Base-by-base conservation (phyloP, 23 red algal species). In the Gracilaria domingensis region DNA sequence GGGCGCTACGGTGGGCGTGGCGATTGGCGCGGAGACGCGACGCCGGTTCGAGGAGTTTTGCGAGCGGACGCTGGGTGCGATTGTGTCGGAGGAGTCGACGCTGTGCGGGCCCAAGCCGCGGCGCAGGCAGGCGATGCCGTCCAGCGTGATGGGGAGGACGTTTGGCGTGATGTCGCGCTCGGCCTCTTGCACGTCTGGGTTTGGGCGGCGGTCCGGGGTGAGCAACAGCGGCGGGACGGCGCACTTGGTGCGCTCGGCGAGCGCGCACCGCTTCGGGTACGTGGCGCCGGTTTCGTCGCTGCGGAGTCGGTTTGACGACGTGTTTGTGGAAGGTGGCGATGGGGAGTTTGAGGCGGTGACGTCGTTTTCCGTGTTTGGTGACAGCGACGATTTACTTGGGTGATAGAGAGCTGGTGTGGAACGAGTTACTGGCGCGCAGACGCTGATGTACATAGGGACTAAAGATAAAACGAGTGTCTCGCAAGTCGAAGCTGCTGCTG, bases 211-310 rank as follows among this genome's bases (percentile, higher is more conserved):
- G 16, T 79, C 50, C 4, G 50, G 75, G 1, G 75, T 54, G 12
- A 20, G 16, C 38, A 51, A 56, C 28, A 56, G 75, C 36, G 75
- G 45, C 28, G 75, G n/a, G 8, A 71, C 11, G 16, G 65, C 61
- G 21, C 82, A 76, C 29, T 69, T 89, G 75, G 85, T 89, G 21
- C 85, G 85, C 13, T 76, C 66, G 49, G 23, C 38, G n/a, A 78
- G 69, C 36, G 85, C 66, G 23, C 85, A 89, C 55, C 66, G 85
- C 38, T 89, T 89, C 48, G 85, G 85, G 32, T 89, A 59, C 26
- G 64, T 75, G 17, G 69, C 47, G 72, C 85, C 85, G 24, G 72
- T 53, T 4, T 54, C 59, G 0, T 23, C 23, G 30, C 29, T 53
- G 29, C 28, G 72, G 21, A 44, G 29, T 20, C 66, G 85, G 11